Evolutionary conservation across 2,329 filamentous ascomycete species (phyloP).

Genomic region (Cercospora citrullina): DNA sequence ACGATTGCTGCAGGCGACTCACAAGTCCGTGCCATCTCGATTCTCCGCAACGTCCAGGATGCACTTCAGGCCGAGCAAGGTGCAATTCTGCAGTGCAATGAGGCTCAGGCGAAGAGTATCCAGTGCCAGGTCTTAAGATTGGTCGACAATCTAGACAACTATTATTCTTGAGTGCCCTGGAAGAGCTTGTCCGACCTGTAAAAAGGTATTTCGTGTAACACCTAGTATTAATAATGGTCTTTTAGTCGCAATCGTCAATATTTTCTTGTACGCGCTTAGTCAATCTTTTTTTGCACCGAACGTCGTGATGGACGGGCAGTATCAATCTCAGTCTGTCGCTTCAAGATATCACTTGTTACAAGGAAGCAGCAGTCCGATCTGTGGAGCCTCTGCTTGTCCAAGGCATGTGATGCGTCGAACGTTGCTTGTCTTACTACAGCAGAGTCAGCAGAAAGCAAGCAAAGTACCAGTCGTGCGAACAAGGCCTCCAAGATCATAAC

Average conservation of each 20-base stretch:
- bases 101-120: conserved; percentile 10
- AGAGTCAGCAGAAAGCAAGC: not conserved
- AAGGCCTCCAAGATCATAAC: not conserved
- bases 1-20: not conserved
- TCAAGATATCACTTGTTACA: not conserved
- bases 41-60: conserved; percentile 17
- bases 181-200: not conserved
- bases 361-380: not conserved
- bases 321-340: not conserved
- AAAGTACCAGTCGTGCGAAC: not conserved
- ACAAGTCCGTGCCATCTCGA: conserved; percentile 17
- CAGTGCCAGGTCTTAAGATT: conserved; percentile 18
- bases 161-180: conserved; percentile 8
- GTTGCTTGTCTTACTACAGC: not conserved
- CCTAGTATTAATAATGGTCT: not conserved
- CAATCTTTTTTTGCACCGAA: not conserved
- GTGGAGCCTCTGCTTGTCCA: not conserved
- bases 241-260: not conserved
- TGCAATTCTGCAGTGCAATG: conserved; percentile 17
- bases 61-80: conserved; percentile 17
- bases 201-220: not conserved
- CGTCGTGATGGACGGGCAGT: not conserved
- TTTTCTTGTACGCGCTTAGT: not conserved
- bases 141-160: conserved; percentile 15
- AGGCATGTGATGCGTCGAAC: not conserved